These are phyloP conservation scores for Penicillium daleae DNA, from an alignment of 495 filamentous ascomycete species.

Conservation along the genomic window DNA sequence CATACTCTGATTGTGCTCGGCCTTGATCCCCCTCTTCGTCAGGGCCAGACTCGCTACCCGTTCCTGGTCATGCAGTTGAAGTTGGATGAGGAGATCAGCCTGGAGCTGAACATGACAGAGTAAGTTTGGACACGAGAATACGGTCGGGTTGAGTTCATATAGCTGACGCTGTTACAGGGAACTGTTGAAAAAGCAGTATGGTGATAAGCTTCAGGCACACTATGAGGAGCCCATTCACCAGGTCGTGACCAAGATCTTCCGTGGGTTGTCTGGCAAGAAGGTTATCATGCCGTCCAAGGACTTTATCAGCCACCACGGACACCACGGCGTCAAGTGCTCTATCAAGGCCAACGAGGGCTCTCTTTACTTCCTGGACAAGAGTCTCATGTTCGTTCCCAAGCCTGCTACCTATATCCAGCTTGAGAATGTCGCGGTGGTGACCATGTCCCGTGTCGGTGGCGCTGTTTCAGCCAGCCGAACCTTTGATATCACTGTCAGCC, in stretches of 20 bases:
- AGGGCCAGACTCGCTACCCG: slow-evolving; percentile 97
- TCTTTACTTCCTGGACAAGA: slow-evolving; percentile 95
- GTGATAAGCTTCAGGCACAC: slow-evolving; percentile 79
- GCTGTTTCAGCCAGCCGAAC: slow-evolving; percentile 92
- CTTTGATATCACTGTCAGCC: slow-evolving; percentile 90
- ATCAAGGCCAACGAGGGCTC: slow-evolving; percentile 99
- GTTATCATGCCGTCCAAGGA: slow-evolving; percentile 91
- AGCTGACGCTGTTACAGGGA: slow-evolving; percentile 45
- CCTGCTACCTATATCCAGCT: slow-evolving; percentile 95
- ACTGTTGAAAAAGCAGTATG: slow-evolving; percentile 78
- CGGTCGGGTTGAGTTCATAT: not conserved
- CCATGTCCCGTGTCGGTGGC: slow-evolving; percentile 93
- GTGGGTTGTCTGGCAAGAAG: slow-evolving; percentile 90
- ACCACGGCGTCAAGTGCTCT: slow-evolving; percentile 96
- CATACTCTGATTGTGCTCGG: slow-evolving; percentile 95
- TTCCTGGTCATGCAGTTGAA: slow-evolving; percentile 99
- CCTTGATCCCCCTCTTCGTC: slow-evolving; percentile 91
- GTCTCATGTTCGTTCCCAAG: slow-evolving; percentile 98
- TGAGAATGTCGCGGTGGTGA: slow-evolving; percentile 85
- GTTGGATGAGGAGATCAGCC: slow-evolving; percentile 92
- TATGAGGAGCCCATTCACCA: slow-evolving; percentile 92
- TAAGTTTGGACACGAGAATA: slow-evolving; percentile 46
- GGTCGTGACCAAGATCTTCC: slow-evolving; percentile 93
- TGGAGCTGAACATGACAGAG: slow-evolving; percentile 97
- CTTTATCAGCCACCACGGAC: slow-evolving; percentile 88